A percentile compares a stretch with the other conserved stretches of the same genome.
Conservation (phyloP, 139 green algal genomes). For the Chlorella sp. region DNA sequence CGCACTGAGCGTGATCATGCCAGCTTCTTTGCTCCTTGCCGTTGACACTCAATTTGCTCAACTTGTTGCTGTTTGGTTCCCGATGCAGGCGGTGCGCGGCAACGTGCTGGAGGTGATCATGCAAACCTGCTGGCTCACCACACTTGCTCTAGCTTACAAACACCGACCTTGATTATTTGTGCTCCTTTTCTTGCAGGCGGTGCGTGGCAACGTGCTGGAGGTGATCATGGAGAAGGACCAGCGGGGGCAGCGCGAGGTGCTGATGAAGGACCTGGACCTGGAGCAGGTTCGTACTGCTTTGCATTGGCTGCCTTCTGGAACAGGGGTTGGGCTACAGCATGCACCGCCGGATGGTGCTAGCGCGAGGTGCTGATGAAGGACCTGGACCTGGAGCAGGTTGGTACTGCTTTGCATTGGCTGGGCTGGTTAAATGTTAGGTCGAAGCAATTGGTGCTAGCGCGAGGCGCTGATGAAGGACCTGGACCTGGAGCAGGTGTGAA, state of each 20-base stretch:
- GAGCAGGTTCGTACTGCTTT: slow-evolving; percentile 69
- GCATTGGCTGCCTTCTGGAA: no score
- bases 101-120: background rate
- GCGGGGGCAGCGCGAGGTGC: slow-evolving; percentile 62
- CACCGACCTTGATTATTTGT: background rate
- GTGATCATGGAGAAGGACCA: slow-evolving; percentile 89
- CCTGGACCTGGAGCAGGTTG: slow-evolving; percentile 64
- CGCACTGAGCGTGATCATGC: background rate
- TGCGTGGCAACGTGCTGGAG: slow-evolving; percentile 88
- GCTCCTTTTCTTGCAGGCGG: slow-evolving; percentile 34
- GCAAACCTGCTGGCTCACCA: background rate
- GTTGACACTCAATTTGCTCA: no score
- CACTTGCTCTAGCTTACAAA: background rate
- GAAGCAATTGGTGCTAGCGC: no score
- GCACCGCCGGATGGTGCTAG: no score
- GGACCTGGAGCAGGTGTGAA: no score
- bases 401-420: background rate
- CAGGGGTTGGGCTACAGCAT: no score
- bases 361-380: slow-evolving; percentile 71
- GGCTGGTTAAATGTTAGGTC: no score
- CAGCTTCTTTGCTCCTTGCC: no score
- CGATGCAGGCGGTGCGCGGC: no score
- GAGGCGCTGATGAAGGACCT: no score
- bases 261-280: slow-evolving; percentile 86
- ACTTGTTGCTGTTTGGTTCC: no score